These are phyloP conservation scores for Tilletia horrida DNA, from an alignment of 1,284 basidiomycete species.

Conservation along the genomic window DNA sequence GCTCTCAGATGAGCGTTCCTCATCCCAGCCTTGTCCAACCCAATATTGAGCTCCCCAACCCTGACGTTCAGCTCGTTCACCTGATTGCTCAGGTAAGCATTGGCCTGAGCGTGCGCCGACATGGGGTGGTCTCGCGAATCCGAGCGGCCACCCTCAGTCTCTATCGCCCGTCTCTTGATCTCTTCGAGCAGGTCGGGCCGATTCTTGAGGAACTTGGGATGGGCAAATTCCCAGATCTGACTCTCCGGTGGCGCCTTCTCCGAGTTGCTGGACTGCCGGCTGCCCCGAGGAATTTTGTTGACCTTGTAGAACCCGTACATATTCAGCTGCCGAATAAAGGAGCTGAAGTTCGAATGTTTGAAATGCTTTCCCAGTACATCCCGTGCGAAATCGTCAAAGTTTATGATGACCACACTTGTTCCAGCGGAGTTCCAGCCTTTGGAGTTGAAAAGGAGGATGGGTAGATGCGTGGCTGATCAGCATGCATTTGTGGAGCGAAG, in stretches of 20 bases:
- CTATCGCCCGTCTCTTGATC: constrained; percentile 73
- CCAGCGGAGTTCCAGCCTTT: constrained; percentile 39
- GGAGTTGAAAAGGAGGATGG: background rate
- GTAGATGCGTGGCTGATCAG: background rate
- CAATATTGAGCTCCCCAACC: constrained; percentile 12
- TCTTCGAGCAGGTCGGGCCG: constrained; percentile 77
- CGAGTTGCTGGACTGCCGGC: constrained; percentile 49
- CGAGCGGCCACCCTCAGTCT: constrained; percentile 15
- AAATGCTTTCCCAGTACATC: constrained; percentile 56
- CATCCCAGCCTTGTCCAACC: constrained; percentile 4
- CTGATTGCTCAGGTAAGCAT: background rate
- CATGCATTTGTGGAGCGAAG: background rate
- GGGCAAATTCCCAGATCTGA: constrained; percentile 84
- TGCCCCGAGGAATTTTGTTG: constrained; percentile 73
- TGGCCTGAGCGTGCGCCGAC: constrained; percentile 13
- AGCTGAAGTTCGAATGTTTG: constrained; percentile 68
- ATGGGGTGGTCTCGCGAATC: background rate
- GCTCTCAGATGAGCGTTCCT: constrained; percentile 4
- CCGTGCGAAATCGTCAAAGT: constrained; percentile 53
- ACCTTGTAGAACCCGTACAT: constrained; percentile 62
- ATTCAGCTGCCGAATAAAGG: constrained; percentile 82
- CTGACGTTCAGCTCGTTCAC: constrained; percentile 14
- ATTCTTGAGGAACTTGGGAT: constrained; percentile 76
- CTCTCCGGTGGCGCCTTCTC: constrained; percentile 68
- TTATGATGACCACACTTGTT: constrained; percentile 46